Percentiles rank a stretch among this genome's conserved stretches.
Evolutionary conservation across 768 basidiomycete species (phyloP).

Genomic region (Amanita phalloides): DNA sequence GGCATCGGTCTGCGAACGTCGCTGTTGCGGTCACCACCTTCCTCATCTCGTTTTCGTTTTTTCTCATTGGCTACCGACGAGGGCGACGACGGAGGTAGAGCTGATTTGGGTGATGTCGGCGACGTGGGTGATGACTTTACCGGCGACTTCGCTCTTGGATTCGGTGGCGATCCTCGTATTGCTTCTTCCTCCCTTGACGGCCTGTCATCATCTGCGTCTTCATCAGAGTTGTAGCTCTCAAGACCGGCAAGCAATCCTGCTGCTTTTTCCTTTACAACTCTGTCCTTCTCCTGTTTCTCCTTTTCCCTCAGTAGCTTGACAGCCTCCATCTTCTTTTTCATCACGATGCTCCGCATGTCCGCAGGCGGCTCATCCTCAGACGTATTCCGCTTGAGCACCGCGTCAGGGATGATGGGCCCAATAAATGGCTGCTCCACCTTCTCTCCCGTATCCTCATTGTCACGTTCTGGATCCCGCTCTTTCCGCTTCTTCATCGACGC

Average conservation of each 20-base stretch:
- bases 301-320: conserved; percentile 18
- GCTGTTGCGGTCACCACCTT: conserved; percentile 11
- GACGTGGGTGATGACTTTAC: not conserved
- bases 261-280: conserved; percentile 9
- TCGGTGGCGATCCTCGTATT: not conserved
- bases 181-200: not conserved
- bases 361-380: conserved; percentile 9
- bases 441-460: conserved; percentile 38
- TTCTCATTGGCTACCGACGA: not conserved
- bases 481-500: conserved; percentile 41
- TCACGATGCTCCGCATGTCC: conserved; percentile 42
- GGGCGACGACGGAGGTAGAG: not conserved
- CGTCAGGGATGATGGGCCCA: conserved; percentile 55
- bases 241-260: conserved; percentile 2
- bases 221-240: conserved; percentile 12
- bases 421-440: conserved; percentile 45
- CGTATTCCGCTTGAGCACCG: conserved; percentile 18
- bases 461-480: conserved; percentile 28
- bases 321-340: conserved; percentile 46
- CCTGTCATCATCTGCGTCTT: not conserved
- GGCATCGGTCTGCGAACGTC: not conserved
- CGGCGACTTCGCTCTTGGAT: not conserved
- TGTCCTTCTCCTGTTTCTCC: not conserved
- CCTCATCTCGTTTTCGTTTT: conserved; percentile 14
- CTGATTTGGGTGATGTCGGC: not conserved